phyloP scores from a whole-genome alignment of 2,329 filamentous ascomycete genomes.

The Apiospora rasikravindrae region DNA sequence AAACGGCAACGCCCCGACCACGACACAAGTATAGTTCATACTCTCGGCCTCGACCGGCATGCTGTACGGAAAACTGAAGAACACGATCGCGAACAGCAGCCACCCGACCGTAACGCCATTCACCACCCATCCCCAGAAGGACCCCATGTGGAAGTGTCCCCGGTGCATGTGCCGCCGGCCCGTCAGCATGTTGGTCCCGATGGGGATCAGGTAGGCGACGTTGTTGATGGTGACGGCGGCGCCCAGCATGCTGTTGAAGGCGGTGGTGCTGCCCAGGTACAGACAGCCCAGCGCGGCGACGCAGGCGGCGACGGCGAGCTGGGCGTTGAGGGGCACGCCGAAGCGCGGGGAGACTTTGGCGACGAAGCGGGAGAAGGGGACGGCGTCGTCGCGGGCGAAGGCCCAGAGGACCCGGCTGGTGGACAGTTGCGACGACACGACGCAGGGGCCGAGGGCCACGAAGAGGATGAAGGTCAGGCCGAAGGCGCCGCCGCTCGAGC shows the following conservation, averaged over 20 bases:
- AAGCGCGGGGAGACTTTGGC: constrained; percentile 41
- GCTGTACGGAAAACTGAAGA: constrained; percentile 51
- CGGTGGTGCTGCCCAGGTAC: constrained; percentile 49
- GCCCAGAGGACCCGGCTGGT: constrained; percentile 40
- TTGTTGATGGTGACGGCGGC: constrained; percentile 50
- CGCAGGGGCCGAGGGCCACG: constrained; percentile 38
- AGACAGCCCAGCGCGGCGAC: constrained; percentile 47
- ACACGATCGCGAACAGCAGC: constrained; percentile 48
- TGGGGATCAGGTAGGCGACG: constrained; percentile 51
- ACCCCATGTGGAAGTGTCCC: constrained; percentile 46
- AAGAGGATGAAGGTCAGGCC: constrained; percentile 48
- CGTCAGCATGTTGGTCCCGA: constrained; percentile 49
- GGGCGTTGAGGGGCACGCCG: constrained; percentile 45
- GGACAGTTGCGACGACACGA: constrained; percentile 27
- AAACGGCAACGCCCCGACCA: constrained; percentile 44
- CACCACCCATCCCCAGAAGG: constrained; percentile 38
- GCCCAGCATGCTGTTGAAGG: constrained; percentile 49
- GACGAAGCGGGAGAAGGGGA: constrained; percentile 45
- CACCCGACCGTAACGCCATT: constrained; percentile 45
- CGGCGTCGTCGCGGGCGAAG: constrained; percentile 49
- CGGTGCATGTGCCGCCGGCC: constrained; percentile 45
- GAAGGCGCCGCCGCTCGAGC: constrained; percentile 46
- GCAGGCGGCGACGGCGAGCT: constrained; percentile 40
- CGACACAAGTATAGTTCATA: constrained; percentile 57
- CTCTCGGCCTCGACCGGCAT: constrained; percentile 45